Evolutionary conservation across 2,329 filamentous ascomycete species (phyloP).

Genomic region (Ascochyta viciae-villosae): DNA sequence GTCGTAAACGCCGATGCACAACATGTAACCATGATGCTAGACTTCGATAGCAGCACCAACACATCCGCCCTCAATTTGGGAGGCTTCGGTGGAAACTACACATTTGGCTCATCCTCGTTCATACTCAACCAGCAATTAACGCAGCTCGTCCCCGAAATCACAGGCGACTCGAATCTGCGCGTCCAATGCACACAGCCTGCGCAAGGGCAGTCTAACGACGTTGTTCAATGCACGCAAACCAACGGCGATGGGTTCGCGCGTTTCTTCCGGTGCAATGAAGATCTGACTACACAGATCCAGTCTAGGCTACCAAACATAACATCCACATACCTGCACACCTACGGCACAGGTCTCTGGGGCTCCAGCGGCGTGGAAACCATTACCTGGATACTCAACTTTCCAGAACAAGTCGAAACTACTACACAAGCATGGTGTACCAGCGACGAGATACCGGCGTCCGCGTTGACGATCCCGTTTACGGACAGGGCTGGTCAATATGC

Average conservation of each 20-base stretch:
- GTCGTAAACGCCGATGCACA: conserved; percentile 11
- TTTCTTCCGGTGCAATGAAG: not conserved
- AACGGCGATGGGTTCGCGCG: conserved; percentile 5
- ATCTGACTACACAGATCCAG: not conserved
- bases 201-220: not conserved
- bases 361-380: conserved; percentile 1
- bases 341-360: conserved; percentile 14
- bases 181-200: conserved; percentile 1
- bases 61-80: conserved; percentile 1
- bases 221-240: not conserved
- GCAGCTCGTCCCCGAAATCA: not conserved
- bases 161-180: not conserved
- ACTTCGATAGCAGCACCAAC: conserved; percentile 2
- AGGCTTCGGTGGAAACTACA: not conserved
- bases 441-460: conserved; percentile 4
- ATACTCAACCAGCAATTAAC: not conserved
- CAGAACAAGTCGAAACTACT: not conserved
- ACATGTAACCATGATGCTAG: conserved; percentile 8
- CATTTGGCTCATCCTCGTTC: conserved; percentile 4
- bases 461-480: not conserved
- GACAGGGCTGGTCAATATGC: not conserved
- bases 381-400: not conserved
- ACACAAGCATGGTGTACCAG: conserved; percentile 12
- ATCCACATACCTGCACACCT: conserved; percentile 1
- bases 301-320: not conserved